phyloP scores from a whole-genome alignment of 768 basidiomycete genomes.

The Panaeolus cyanescens region DNA sequence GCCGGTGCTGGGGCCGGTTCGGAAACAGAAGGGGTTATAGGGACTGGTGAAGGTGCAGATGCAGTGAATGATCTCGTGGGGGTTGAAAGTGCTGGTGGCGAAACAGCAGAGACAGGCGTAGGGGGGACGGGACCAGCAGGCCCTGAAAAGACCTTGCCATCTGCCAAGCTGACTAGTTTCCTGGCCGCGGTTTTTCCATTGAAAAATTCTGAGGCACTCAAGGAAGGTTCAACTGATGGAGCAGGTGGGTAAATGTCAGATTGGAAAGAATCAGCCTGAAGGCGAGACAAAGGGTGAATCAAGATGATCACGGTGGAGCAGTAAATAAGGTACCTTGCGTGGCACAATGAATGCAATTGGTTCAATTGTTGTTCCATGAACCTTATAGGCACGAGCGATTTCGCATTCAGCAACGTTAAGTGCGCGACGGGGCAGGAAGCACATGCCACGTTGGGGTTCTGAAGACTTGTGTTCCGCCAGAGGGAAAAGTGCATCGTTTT shows the following conservation, averaged over 20 bases:
- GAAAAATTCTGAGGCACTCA: slow-evolving; percentile 87
- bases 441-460: slow-evolving; percentile 96
- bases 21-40: slow-evolving; percentile 32
- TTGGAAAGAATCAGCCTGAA: slow-evolving; percentile 91
- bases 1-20: slow-evolving; percentile 24
- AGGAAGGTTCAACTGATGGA: slow-evolving; percentile 75
- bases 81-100: slow-evolving; percentile 21
- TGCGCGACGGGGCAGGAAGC: slow-evolving; percentile 91
- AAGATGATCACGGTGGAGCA: neutral
- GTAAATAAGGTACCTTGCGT: slow-evolving; percentile 62
- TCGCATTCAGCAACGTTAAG: slow-evolving; percentile 91
- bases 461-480: slow-evolving; percentile 85
- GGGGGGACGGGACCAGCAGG: slow-evolving; percentile 28
- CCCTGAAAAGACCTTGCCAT: slow-evolving; percentile 47
- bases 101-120: slow-evolving; percentile 23
- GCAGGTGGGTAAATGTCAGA: slow-evolving; percentile 97
- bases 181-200: slow-evolving; percentile 76
- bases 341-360: slow-evolving; percentile 96
- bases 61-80: slow-evolving; percentile 33
- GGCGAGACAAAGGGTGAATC: slow-evolving; percentile 5
- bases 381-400: slow-evolving; percentile 93
- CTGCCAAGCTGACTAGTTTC: slow-evolving; percentile 80
- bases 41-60: slow-evolving; percentile 34
- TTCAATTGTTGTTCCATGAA: slow-evolving; percentile 72
- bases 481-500: slow-evolving; percentile 76